Evolutionary conservation across 1,284 basidiomycete genomes (phyloP).

Genomic region (Naganishia cerealis): DNA sequence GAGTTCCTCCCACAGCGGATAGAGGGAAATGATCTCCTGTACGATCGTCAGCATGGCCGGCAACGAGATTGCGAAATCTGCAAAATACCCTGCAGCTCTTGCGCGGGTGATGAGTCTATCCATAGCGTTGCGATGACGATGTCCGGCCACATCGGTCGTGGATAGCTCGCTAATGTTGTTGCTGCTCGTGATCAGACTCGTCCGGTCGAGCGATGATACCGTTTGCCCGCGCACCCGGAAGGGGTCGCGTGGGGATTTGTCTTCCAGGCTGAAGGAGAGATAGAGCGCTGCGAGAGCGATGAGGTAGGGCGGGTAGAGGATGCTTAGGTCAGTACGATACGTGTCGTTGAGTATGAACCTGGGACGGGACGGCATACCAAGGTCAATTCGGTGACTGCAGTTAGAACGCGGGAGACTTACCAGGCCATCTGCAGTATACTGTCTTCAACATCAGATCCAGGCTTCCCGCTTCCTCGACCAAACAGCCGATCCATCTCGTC

Average conservation of each 20-base stretch:
- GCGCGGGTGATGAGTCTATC: conserved; percentile 40
- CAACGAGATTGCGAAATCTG: conserved; percentile 79
- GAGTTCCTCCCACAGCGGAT: conserved; percentile 71
- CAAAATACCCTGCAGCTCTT: conserved; percentile 65
- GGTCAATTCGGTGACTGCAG: background rate
- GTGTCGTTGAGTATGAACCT: conserved; percentile 97
- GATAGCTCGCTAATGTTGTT: conserved; percentile 44
- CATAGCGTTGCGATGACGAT: conserved; percentile 6
- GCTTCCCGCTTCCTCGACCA: conserved; percentile 51
- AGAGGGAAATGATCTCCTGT: conserved; percentile 86
- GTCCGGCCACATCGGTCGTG: conserved; percentile 36
- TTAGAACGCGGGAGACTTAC: conserved; percentile 43
- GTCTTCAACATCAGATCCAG: conserved; percentile 56
- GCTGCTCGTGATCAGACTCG: background rate
- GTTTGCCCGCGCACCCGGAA: conserved; percentile 25
- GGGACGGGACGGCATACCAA: background rate
- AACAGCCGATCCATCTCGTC: conserved; percentile 46
- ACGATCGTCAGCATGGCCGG: conserved; percentile 78
- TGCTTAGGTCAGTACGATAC: conserved; percentile 83
- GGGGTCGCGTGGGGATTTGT: conserved; percentile 35
- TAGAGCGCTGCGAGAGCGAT: conserved; percentile 89
- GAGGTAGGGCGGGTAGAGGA: conserved; percentile 89
- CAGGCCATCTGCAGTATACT: conserved; percentile 57
- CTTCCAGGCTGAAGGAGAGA: conserved; percentile 63
- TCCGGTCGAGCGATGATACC: conserved; percentile 20